Evolutionary conservation across 2,329 filamentous ascomycete genomes (phyloP).

Genomic region (Exophiala lecanii-corni): DNA sequence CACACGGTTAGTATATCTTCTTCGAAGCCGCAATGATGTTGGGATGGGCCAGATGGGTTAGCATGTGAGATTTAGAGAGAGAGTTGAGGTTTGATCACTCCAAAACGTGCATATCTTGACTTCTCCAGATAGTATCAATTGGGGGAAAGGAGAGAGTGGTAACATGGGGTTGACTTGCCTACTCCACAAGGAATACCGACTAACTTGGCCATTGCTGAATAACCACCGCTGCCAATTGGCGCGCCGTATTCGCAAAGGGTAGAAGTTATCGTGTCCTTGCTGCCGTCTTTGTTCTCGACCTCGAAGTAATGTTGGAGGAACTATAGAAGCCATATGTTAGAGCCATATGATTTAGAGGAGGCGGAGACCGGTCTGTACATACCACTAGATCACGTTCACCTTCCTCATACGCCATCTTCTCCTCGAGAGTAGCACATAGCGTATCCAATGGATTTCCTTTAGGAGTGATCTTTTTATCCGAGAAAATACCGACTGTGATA

Average conservation of each 20-base stretch:
- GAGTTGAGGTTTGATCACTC: too few species aligned
- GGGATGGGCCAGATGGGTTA: too few species aligned
- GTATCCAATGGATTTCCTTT: slow-evolving; percentile 80
- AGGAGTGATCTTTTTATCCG: slow-evolving; percentile 63
- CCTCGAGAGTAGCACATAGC: slow-evolving; percentile 81
- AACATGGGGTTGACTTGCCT: slow-evolving; percentile 64
- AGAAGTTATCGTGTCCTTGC: slow-evolving; percentile 69
- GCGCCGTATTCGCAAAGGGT: slow-evolving; percentile 81
- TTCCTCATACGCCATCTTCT: slow-evolving; percentile 84
- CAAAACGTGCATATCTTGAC: too few species aligned
- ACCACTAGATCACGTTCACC: slow-evolving; percentile 76
- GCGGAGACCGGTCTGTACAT: too few species aligned
- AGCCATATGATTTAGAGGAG: too few species aligned
- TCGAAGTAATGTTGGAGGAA: slow-evolving; percentile 63
- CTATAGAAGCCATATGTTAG: too few species aligned
- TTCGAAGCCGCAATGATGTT: too few species aligned
- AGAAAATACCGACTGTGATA: slow-evolving; percentile 52
- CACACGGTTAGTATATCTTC: too few species aligned
- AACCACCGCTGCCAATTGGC: slow-evolving; percentile 55
- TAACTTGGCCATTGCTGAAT: slow-evolving; percentile 77
- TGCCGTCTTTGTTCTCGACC: slow-evolving; percentile 77
- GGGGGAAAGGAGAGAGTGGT: too few species aligned
- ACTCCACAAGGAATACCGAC: slow-evolving; percentile 72
- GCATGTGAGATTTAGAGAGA: too few species aligned
- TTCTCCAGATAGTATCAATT: too few species aligned